A percentile compares a stretch with the other conserved stretches of the same genome.
Conservation (phyloP, 2,329 filamentous ascomycete genomes). For the Ophiostoma ulmi region DNA sequence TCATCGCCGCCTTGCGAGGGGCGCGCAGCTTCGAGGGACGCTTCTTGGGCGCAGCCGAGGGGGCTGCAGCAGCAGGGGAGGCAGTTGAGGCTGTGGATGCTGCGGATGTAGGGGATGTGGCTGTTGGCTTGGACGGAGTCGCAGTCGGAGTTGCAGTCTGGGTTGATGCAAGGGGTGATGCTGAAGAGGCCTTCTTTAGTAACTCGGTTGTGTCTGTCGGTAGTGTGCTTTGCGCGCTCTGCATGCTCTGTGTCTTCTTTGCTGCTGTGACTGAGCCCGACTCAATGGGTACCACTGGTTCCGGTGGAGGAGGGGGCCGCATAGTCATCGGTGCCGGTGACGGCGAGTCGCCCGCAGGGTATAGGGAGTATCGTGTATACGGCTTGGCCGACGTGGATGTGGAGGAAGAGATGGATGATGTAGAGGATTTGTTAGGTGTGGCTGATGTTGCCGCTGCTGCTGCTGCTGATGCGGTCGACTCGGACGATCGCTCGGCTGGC, state of each 20-base stretch:
- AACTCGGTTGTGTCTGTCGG: background rate
- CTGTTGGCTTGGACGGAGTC: background rate
- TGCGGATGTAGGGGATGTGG: background rate
- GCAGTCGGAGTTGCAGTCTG: background rate
- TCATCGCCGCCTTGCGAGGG: conserved; percentile 86
- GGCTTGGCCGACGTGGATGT: conserved; percentile 24
- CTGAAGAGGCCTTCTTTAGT: background rate
- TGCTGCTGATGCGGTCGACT: background rate
- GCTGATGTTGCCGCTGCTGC: conserved; percentile 8
- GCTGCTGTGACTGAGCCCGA: conserved; percentile 28
- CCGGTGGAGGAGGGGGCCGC: conserved; percentile 23
- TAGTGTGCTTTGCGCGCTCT: background rate
- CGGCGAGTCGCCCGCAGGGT: conserved; percentile 9
- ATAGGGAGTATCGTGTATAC: conserved; percentile 26
- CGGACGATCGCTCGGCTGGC: conserved; percentile 8
- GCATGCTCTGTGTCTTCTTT: background rate
- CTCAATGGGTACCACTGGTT: conserved; percentile 17
- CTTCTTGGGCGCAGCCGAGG: conserved; percentile 49
- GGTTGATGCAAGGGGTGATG: background rate
- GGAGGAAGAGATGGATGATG: background rate
- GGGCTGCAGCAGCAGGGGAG: conserved; percentile 29
- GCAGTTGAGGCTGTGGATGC: background rate
- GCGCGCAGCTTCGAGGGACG: conserved; percentile 54
- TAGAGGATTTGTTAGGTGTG: background rate
- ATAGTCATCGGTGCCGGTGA: conserved; percentile 19